Base-by-base conservation (phyloP, 495 filamentous ascomycete genomes). In the Trichoderma reesei region DNA sequence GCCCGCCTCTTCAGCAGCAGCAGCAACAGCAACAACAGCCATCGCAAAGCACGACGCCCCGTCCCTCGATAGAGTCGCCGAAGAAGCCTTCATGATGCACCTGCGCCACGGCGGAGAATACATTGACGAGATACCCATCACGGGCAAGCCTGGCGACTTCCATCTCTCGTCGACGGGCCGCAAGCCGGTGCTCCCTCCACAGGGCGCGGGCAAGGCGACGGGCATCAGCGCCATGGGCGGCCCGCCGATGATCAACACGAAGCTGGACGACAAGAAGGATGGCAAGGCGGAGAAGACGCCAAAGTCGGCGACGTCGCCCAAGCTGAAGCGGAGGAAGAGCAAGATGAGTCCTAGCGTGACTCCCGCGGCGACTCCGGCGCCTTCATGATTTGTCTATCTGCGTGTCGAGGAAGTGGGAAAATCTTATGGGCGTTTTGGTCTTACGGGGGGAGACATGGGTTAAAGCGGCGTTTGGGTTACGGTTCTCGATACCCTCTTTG, bases 111-210 rank as follows among this genome's bases (percentile, higher is more conserved):
- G 83, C 33, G 83, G 88, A 59, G 92, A 98, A 62, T 96, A 85
- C 73, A 91, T 94, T 85, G 91, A 98, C 73, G 91, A 96, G 72
- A 94, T 87, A 67, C 91, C 91, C 3, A 83, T 96, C 59, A 85
- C 88, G 1, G 92, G 92, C 56, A 87, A 89, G 68, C 92, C 92
- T 0, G 92, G 92, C 26, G 84, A 86, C n/a, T 96, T 96, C 75
- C 86, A 88, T 63, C 79, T 95, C 60, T 85, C 84, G 11, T 86
- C 80, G 37, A 83, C 85, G 4, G 81, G 82, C 3, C 74, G 81
- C 20, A 80, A 79, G 61, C 75, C 26, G 66, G 42, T 18, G 11
- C 51, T 36, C 37, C 51, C 39, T 26, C 48, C 62, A 11, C 65
- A 72, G n/a, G 26, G 20, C 41, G 20, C 60, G 36, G 36, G n/a